These are phyloP conservation scores for Laguncularia racemosa DNA, from an alignment of 345 rosid species.

Conservation along the genomic window DNA sequence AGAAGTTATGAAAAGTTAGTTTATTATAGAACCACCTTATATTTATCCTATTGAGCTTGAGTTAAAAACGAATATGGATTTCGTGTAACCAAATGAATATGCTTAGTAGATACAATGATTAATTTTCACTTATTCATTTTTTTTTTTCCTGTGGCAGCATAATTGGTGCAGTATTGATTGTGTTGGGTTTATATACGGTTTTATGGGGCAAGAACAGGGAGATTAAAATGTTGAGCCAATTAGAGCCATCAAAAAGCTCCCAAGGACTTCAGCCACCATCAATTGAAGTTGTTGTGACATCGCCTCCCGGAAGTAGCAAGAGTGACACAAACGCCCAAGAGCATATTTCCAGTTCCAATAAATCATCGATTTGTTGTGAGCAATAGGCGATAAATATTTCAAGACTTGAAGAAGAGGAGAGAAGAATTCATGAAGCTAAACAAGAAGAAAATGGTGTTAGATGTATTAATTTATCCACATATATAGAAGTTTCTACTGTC, in stretches of 20 bases:
- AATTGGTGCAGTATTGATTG: constrained; percentile 37
- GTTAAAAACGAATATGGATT: too few species aligned
- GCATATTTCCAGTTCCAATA: not conserved
- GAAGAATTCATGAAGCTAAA: too few species aligned
- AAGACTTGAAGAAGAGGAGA: too few species aligned
- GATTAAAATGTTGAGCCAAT: constrained; percentile 10
- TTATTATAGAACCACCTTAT: too few species aligned
- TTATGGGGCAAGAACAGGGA: constrained; percentile 51
- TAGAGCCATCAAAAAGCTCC: not conserved
- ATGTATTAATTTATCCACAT: too few species aligned
- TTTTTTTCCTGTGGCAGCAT: constrained; percentile 20
- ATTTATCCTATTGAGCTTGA: too few species aligned
- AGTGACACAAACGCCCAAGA: not conserved
- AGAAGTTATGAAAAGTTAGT: too few species aligned
- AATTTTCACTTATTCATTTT: not conserved
- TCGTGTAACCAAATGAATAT: too few species aligned
- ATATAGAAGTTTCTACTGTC: too few species aligned
- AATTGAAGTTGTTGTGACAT: not conserved
- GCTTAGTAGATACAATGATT: not conserved
- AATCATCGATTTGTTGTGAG: not conserved
- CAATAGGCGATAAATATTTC: too few species aligned
- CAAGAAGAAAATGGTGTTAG: too few species aligned
- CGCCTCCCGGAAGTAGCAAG: not conserved
- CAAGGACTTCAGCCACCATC: not conserved
- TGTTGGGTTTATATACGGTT: constrained; percentile 39